Base-by-base conservation (phyloP, 2,329 filamentous ascomycete genomes). In the Keithomyces neogunnii region DNA sequence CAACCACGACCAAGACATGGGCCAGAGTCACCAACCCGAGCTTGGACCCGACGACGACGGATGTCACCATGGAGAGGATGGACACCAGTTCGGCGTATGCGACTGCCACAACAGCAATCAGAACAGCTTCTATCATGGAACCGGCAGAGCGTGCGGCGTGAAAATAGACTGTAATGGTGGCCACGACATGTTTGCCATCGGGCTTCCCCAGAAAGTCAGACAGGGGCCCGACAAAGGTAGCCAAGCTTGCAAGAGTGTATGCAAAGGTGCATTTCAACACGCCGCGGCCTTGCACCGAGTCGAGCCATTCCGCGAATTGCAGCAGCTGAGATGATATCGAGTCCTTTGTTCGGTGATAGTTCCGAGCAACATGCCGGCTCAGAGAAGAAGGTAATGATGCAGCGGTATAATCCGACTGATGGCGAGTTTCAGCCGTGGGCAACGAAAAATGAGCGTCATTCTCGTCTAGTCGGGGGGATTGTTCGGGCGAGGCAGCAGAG, bases 141-240 rank as follows among this genome's bases (percentile, higher is more conserved):
- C 89, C 90, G 26, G 84, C 80, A 19, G 88, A 87, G 53, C 90
- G 77, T 1, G 88, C 86, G 2, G 90, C 88, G 65, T 95, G 89
- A 62, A 95, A 96, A 63, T 95, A 96, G 5, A 95, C 89, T 0
- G 88, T 91, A 50, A 95, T 84, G 3, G 89, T 95, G 38, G 89
- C 89, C 51, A 95, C 88, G 62, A 95, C 84, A 68, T 95, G 90
- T 64, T 95, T 95, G 44, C 88, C 88, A 69, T 95, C 89, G 61
- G 89, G 86, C 54, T 82, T 76, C 5, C 90, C 90, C n/a, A 95
- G 74, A 51, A 88, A 77, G 5, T 74, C 72, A 6, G 88, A 82
- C 47, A 95, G 75, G 3, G 78, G 77, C 2, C 82, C 79, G 48
- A 88, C 81, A 60, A 95, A 91, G 0, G 89, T 95, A 33, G 84